A percentile compares a stretch with the other conserved stretches of the same genome.
These are phyloP conservation scores for Buxus sempervirens DNA, from an alignment of 164 flowering plant species.

Conservation along the genomic window DNA sequence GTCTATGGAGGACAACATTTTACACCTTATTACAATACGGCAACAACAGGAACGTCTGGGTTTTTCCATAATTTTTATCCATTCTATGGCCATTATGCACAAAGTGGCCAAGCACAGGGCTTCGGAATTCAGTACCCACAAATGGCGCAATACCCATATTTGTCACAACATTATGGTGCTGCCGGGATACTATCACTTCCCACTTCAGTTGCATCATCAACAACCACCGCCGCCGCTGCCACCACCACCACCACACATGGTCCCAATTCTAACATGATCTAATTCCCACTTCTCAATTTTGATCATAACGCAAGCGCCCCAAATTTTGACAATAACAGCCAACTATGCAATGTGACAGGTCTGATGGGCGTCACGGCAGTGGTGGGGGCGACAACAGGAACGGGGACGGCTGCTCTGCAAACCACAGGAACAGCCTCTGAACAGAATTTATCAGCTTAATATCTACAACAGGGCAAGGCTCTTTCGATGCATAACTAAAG, in stretches of 20 bases:
- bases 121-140: conserved; percentile 50
- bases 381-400: conserved; percentile 10
- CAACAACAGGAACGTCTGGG: conserved; percentile 31
- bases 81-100: conserved; percentile 49
- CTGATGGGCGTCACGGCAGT: conserved; percentile 24
- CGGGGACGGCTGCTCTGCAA: conserved; percentile 31
- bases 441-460: conserved; percentile 37
- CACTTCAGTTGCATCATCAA: conserved; percentile 23
- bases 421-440: conserved; percentile 31
- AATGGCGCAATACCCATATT: conserved; percentile 45
- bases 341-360: conserved; percentile 24
- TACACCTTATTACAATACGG: conserved; percentile 44
- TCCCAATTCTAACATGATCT: conserved; percentile 5
- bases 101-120: conserved; percentile 44
- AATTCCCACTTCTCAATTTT: background rate
- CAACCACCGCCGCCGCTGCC: conserved; percentile 20
- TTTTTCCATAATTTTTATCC: conserved; percentile 45
- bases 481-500: conserved; percentile 23
- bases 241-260: too few relatives aligned
- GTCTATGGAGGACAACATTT: conserved; percentile 54
- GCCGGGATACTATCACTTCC: conserved; percentile 53
- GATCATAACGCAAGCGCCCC: background rate
- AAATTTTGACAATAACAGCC: background rate
- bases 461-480: conserved; percentile 4
- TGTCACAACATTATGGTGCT: conserved; percentile 40